A percentile compares a stretch with the other conserved stretches of the same genome.
These are phyloP conservation scores for Groenewaldozyma tartarivorans DNA, from an alignment of 805 yeast species.

Conservation along the genomic window DNA sequence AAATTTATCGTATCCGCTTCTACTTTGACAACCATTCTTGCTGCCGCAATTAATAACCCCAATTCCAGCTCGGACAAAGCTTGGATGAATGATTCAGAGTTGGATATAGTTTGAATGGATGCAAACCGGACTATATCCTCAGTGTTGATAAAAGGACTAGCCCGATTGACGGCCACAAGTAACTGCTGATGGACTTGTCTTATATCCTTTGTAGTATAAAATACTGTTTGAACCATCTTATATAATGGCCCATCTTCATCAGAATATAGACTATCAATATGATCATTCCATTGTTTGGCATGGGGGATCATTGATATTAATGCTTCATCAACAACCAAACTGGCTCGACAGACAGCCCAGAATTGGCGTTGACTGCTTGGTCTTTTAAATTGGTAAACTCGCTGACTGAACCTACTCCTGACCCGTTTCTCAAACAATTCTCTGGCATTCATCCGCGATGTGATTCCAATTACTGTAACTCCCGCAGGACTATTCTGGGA, in stretches of 20 bases:
- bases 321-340: slow-evolving; percentile 27
- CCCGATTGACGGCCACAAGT: slow-evolving; percentile 19
- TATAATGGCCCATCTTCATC: slow-evolving; percentile 25
- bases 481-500: slow-evolving; percentile 66
- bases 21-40: slow-evolving; percentile 55
- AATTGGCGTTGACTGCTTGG: slow-evolving; percentile 41
- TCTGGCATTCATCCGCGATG: slow-evolving; percentile 63
- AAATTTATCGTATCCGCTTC: slow-evolving; percentile 58
- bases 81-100: slow-evolving; percentile 20
- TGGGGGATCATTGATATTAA: neutral
- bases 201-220: slow-evolving; percentile 49
- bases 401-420: slow-evolving; percentile 77
- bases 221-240: slow-evolving; percentile 36
- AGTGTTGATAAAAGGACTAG: slow-evolving; percentile 18
- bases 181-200: slow-evolving; percentile 29
- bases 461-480: slow-evolving; percentile 70
- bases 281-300: slow-evolving; percentile 16
- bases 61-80: slow-evolving; percentile 64
- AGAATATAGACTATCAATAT: slow-evolving; percentile 10
- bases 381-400: slow-evolving; percentile 53
- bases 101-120: slow-evolving; percentile 17
- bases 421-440: slow-evolving; percentile 88
- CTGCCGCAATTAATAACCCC: slow-evolving; percentile 61
- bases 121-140: slow-evolving; percentile 7
- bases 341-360: slow-evolving; percentile 36